These are phyloP conservation scores for Phycomyces nitens DNA, from an alignment of 192 early-diverging fungal species.

Conservation along the genomic window DNA sequence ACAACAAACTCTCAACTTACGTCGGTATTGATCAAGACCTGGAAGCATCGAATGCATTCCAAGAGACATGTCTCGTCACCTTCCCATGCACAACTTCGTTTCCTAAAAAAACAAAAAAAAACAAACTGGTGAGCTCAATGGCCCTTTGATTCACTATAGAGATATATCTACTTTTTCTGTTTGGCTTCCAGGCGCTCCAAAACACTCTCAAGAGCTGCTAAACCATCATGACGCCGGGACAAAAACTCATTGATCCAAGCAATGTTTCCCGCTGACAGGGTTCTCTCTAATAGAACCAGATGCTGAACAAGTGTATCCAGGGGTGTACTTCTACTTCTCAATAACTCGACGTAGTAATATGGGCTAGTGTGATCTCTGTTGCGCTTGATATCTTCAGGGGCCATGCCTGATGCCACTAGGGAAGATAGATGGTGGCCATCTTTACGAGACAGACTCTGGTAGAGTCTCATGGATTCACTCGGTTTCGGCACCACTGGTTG, in stretches of 20 bases:
- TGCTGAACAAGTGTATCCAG: constrained; percentile 41
- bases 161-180: constrained; percentile 39
- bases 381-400: constrained; percentile 3
- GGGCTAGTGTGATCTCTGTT: constrained; percentile 28
- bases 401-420: background rate
- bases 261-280: constrained; percentile 40
- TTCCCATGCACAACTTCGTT: constrained; percentile 11
- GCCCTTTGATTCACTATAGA: too few relatives aligned
- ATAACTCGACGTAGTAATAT: constrained; percentile 31
- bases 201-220: constrained; percentile 46
- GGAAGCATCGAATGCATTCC: constrained; percentile 51
- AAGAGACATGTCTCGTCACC: constrained; percentile 42
- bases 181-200: constrained; percentile 39
- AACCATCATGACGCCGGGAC: constrained; percentile 36
- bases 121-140: too few relatives aligned
- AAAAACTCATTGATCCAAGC: constrained; percentile 53
- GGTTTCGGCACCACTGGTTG: constrained; percentile 1
- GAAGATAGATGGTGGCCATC: constrained; percentile 14
- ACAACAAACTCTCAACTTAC: constrained; percentile 24
- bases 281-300: constrained; percentile 39
- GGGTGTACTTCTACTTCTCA: constrained; percentile 33
- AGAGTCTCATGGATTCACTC: background rate
- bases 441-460: constrained; percentile 21
- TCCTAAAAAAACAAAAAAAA: too few relatives aligned
- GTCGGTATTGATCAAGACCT: constrained; percentile 47